Evolutionary conservation across 345 rosid species (phyloP).

Genomic region (Luvunga scandens): DNA sequence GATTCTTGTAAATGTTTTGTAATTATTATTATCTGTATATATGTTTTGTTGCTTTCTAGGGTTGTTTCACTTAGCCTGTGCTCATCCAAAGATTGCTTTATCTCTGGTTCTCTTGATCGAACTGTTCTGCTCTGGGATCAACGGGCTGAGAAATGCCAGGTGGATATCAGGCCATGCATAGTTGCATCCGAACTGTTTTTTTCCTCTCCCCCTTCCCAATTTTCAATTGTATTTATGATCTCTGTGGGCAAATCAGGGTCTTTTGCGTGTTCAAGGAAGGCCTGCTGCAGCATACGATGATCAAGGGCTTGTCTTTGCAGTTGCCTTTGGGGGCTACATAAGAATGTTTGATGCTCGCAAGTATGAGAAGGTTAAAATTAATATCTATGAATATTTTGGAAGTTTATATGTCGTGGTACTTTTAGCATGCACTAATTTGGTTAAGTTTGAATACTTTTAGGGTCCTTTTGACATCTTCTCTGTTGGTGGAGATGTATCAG

Average conservation of each 20-base stretch:
- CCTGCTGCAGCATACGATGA: conserved; percentile 98
- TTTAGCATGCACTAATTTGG: conserved; percentile 8
- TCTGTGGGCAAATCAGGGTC: conserved; percentile 45
- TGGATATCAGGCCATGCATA: conserved; percentile 19
- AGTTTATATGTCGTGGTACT: conserved; percentile 4
- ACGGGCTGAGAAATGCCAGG: conserved; percentile 95
- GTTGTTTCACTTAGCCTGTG: conserved; percentile 94
- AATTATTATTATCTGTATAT: background rate
- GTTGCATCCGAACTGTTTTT: background rate
- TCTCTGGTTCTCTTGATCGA: conserved; percentile 95
- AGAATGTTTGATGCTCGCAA: too few relatives aligned
- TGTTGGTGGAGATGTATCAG: too few relatives aligned
- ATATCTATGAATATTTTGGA: background rate
- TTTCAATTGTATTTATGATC: conserved; percentile 9
- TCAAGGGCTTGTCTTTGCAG: conserved; percentile 82
- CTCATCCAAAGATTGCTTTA: conserved; percentile 78
- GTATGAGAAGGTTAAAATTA: too few relatives aligned
- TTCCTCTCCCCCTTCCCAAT: too few relatives aligned
- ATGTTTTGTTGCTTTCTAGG: conserved; percentile 36
- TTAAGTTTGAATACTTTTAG: conserved; percentile 10
- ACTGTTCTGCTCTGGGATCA: conserved; percentile 99
- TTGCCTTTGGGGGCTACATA: conserved; percentile 96
- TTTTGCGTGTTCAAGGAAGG: conserved; percentile 78
- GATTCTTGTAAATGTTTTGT: background rate
- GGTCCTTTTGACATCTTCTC: too few relatives aligned